Evolutionary conservation across 192 early-diverging fungal genomes (phyloP).

Genomic region (Coemansia sp.): DNA sequence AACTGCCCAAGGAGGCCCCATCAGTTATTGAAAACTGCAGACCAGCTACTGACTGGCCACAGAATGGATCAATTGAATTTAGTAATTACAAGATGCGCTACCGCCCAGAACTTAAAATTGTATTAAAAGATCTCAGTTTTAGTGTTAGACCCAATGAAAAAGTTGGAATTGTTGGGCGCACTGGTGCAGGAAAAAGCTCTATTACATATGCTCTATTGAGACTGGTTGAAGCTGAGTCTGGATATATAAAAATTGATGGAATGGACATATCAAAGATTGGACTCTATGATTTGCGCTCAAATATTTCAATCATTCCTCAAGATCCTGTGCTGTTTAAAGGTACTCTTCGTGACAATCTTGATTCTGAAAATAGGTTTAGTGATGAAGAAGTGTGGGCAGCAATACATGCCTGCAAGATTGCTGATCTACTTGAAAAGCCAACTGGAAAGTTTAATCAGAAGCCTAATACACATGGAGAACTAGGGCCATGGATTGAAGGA

Average conservation of each 20-base stretch:
- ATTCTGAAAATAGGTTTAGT: conserved; percentile 8
- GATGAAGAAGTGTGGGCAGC: no score
- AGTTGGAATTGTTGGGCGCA: no score
- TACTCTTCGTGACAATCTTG: conserved; percentile 61
- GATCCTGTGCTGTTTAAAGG: conserved; percentile 65
- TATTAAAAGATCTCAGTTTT: background rate
- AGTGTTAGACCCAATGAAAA: background rate
- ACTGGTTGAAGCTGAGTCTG: conserved; percentile 36
- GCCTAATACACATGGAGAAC: no score
- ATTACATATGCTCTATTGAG: background rate
- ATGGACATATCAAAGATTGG: conserved; percentile 54
- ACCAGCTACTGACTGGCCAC: background rate
- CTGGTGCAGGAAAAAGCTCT: background rate
- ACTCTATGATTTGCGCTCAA: conserved; percentile 50
- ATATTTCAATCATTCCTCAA: conserved; percentile 57
- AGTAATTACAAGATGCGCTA: no score
- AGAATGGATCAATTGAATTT: no score
- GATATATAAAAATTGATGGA: conserved; percentile 52
- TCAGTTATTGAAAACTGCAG: background rate
- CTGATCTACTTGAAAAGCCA: no score
- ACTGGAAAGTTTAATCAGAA: no score
- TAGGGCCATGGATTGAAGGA: no score
- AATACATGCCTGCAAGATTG: no score
- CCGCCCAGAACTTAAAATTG: background rate
- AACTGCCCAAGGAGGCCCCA: background rate